Base-by-base conservation (phyloP, 352 stramenopile genomes). In the Vaucheria bursata region DNA sequence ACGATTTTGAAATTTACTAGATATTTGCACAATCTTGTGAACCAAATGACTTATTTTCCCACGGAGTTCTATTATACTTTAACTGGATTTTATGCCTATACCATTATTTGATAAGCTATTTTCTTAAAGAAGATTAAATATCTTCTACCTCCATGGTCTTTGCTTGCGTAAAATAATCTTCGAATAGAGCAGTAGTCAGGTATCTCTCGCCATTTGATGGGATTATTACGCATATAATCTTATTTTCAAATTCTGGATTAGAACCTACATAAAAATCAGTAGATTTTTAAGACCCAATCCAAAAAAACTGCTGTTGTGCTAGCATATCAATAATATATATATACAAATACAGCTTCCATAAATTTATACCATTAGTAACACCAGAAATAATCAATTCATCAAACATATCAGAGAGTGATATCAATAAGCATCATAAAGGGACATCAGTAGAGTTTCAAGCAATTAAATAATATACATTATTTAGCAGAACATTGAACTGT, bases 191-290 rank as follows among this genome's bases (percentile, higher is more conserved):
- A 0, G 88, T 92, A 36, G 86, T 90, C 39, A 93, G 83, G 84
- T 93, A 93, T 50, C 89, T 80, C 83, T 93, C 89, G 77, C 89
- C 89, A 83, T 92, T 92, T 64, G 79, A 88, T 36, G 89, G 89
- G 74, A 92, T 88, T 38, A 93, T 85, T 6, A 88, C 77, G 31
- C 92, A 88, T 78, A 93, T 90, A 35, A 83, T 86, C 79, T 93
- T 93, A 64, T 87, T 87, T 31, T 79, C 84, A 80, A 90, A 91
- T 78, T 93, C 88, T 8, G 87, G 85, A 73, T 88, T n/a, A 34
- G 2, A 7, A 37, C 53, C 53, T 68, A 34, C 25, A 59, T 18
- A 59, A 25, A 59, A 59, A 25, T 12, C 12, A 59, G 25, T 59
- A 25, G 25, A 25, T 12, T 12, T 59, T 59, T 25, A 12, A 59